These are phyloP conservation scores for Arthrobotrys entomopaga DNA, from an alignment of 2,329 filamentous ascomycete species.

Conservation along the genomic window DNA sequence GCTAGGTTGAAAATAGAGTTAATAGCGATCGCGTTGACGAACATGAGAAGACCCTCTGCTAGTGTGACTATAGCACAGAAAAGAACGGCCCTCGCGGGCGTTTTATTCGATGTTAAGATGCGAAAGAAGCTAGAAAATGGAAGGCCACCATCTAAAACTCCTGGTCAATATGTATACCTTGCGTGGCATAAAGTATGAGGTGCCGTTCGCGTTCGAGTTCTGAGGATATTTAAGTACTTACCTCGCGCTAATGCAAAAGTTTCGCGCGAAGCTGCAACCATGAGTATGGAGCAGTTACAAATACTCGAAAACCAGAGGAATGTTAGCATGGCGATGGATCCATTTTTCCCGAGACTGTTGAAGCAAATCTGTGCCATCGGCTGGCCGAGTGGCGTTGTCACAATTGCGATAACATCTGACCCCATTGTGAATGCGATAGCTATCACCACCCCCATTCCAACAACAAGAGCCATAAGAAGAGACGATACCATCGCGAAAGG, in stretches of 20 bases:
- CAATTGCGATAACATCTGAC: slow-evolving; percentile 34
- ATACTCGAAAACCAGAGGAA: slow-evolving; percentile 59
- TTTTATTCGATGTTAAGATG: slow-evolving; percentile 59
- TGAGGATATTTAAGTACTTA: too few relatives aligned
- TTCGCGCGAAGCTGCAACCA: slow-evolving; percentile 60
- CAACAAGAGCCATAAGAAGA: slow-evolving; percentile 56
- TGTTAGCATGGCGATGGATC: slow-evolving; percentile 57
- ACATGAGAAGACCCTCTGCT: slow-evolving; percentile 60
- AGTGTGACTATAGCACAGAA: slow-evolving; percentile 59
- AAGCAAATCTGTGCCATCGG: slow-evolving; percentile 51
- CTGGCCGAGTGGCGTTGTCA: slow-evolving; percentile 38
- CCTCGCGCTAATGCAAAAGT: slow-evolving; percentile 60
- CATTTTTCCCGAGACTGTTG: slow-evolving; percentile 46
- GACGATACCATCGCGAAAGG: slow-evolving; percentile 60
- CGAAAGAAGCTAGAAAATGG: slow-evolving; percentile 59
- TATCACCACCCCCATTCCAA: slow-evolving; percentile 50
- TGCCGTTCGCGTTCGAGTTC: too few relatives aligned
- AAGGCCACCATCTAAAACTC: slow-evolving; percentile 59
- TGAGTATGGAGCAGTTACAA: slow-evolving; percentile 60
- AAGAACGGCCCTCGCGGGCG: slow-evolving; percentile 59
- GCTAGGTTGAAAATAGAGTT: slow-evolving; percentile 61
- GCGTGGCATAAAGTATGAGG: too few relatives aligned
- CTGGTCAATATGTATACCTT: background rate
- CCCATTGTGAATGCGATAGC: slow-evolving; percentile 54
- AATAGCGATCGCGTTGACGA: slow-evolving; percentile 60